phyloP scores from a whole-genome alignment of 164 flowering plant genomes.

The Cinnamomum micranthum region DNA sequence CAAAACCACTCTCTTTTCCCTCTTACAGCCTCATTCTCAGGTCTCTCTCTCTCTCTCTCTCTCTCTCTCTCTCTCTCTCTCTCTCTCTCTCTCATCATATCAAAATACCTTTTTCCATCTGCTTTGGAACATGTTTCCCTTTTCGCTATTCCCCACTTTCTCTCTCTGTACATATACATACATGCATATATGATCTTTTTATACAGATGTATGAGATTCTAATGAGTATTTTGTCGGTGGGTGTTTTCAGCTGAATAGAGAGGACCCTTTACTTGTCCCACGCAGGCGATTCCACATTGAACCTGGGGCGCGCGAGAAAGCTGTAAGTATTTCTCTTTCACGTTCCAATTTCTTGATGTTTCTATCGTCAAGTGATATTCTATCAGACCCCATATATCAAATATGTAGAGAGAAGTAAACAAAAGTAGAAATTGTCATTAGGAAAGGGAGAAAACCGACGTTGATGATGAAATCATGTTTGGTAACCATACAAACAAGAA shows the following conservation, averaged over 20 bases:
- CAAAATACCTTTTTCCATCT: too few relatives aligned
- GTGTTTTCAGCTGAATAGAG: not conserved
- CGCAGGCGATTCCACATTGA: constrained; percentile 51
- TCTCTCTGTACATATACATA: not conserved
- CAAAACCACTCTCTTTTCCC: constrained; percentile 30
- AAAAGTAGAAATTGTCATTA: too few relatives aligned
- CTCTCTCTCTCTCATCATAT: not conserved
- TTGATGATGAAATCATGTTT: too few relatives aligned
- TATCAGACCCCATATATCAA: too few relatives aligned
- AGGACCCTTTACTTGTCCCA: constrained; percentile 21
- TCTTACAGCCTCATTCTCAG: constrained; percentile 42
- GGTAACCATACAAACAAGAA: too few relatives aligned
- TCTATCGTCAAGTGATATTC: too few relatives aligned
- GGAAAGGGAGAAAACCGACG: too few relatives aligned
- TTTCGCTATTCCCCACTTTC: not conserved
- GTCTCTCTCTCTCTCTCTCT: constrained; percentile 12
- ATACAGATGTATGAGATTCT: too few relatives aligned
- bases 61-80: not conserved
- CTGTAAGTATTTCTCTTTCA: constrained; percentile 33
- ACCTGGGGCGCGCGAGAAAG: constrained; percentile 69
- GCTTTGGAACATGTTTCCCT: too few relatives aligned
- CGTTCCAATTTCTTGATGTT: not conserved
- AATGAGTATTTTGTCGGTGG: not conserved
- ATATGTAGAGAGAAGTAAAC: too few relatives aligned
- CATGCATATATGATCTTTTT: not conserved